Evolutionary conservation across 306 rosid species (phyloP), one percentile per base, ranked within the genome.

Genomic region (Quercus cerris): DNA sequence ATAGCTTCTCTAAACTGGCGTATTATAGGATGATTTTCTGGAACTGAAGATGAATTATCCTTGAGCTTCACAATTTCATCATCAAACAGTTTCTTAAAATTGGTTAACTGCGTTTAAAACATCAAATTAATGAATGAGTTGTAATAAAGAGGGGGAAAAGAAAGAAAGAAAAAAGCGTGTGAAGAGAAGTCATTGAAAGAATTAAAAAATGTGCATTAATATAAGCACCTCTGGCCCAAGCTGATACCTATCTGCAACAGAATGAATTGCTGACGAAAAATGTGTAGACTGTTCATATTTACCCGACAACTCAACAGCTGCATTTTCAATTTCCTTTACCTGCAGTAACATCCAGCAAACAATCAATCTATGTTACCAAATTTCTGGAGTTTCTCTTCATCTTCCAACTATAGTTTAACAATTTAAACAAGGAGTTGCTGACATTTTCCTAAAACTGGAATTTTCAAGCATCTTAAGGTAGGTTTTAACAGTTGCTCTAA

Each of bases 1-100:
- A 95, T 83, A 79, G 96, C 97, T 84, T 95, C 94, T 87, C 84
- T 87, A 78, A 91, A 95, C 77, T 93, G 92, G 74, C 92, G 96
- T 41, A 87, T 22, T 30, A 91, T 56, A 66, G 87, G 68, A 76
- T 90, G 46, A 46, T 30, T 89, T 64, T 70, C 76, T 56, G 83
- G 79, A 79, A 79, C 77, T 58, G 94, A 84, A 68, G 86, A 62
- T 30, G 88, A 80, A 57, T 73, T 81, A 77, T 87, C 86, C 76
- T 86, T 86, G 46, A 78, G 59, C 74, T 86, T 79, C 57, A 78
- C 79, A 80, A 88, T 73, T 79, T 95, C 99, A 55, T 83, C 85
- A 69, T 85, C 88, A 67, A 93, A 79, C 73, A 90, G 17, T 87
- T 90, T 90, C 84, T 76, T 82, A 76, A 95, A 95, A 91, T 93